These are phyloP conservation scores for Cladosporium sp. DNA, from an alignment of 2,329 filamentous ascomycete species.

Conservation along the genomic window DNA sequence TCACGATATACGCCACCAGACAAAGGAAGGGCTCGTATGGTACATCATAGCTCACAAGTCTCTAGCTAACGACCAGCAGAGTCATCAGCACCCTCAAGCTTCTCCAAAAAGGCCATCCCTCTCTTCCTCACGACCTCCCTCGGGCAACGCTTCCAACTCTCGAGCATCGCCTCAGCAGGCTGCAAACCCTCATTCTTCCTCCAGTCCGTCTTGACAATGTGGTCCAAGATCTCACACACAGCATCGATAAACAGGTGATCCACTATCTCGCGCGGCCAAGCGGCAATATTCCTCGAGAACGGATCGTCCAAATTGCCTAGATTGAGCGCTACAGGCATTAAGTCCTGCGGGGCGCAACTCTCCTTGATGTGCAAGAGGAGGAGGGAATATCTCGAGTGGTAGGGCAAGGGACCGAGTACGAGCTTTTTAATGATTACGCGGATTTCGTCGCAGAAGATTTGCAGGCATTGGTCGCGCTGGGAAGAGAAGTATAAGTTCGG, in stretches of 20 bases:
- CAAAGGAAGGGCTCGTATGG: too few relatives aligned
- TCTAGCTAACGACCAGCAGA: too few relatives aligned
- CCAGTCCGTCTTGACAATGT: too few relatives aligned
- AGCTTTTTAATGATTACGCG: neutral
- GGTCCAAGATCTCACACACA: neutral
- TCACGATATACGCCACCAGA: too few relatives aligned
- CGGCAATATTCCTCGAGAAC: too few relatives aligned
- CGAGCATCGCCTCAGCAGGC: neutral
- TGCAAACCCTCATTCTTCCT: neutral
- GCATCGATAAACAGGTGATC: neutral
- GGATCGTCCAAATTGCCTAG: neutral
- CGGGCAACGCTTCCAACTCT: neutral
- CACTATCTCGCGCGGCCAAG: neutral
- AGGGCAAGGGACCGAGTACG: neutral
- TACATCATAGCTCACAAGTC: too few relatives aligned
- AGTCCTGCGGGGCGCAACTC: neutral
- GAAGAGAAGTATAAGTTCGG: slow-evolving; percentile 7
- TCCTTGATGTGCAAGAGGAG: neutral
- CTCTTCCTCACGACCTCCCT: slow-evolving; percentile 5
- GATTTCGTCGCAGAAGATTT: neutral
- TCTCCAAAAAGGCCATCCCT: neutral
- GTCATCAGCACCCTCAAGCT: neutral
- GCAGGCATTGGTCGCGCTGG: neutral
- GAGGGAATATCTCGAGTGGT: neutral
- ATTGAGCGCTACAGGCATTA: neutral